These are phyloP conservation scores for Cephalotrichum gorgonifer DNA, from an alignment of 2,329 filamentous ascomycete genomes.

Conservation along the genomic window DNA sequence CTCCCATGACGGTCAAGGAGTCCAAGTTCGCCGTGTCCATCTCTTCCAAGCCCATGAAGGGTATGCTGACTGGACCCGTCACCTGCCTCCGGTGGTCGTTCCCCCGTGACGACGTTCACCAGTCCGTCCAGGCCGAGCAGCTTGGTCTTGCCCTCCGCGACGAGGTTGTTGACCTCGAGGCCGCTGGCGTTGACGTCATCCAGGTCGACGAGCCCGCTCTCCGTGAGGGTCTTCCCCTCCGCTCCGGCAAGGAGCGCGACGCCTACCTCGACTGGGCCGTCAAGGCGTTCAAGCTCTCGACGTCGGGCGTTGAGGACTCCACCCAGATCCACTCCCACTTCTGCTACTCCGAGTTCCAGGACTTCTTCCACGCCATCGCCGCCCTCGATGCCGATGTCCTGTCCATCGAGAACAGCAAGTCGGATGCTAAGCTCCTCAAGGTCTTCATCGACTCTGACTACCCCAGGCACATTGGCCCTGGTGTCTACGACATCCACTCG, in stretches of 20 bases:
- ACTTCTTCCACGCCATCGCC: constrained; percentile 99
- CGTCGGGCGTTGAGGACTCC: constrained; percentile 83
- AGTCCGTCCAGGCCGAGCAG: constrained; percentile 98
- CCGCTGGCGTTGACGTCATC: constrained; percentile 93
- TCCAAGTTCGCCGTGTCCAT: constrained; percentile 96
- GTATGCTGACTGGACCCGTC: constrained; percentile 98
- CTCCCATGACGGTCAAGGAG: constrained; percentile 99
- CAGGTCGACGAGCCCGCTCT: constrained; percentile 99
- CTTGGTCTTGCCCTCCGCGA: constrained; percentile 96
- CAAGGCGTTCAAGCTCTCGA: constrained; percentile 93
- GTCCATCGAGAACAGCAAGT: constrained; percentile 99
- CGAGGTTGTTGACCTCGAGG: constrained; percentile 96
- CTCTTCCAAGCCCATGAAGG: constrained; percentile 99
- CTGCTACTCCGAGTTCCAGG: constrained; percentile 99
- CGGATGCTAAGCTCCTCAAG: constrained; percentile 95
- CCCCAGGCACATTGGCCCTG: constrained; percentile 95
- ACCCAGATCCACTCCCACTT: constrained; percentile 99
- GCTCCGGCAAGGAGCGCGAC: constrained; percentile 85
- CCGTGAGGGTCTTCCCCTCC: constrained; percentile 97
- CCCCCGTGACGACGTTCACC: constrained; percentile 98
- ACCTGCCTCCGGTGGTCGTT: constrained; percentile 99
- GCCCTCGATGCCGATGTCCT: constrained; percentile 96
- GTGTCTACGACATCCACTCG: constrained; percentile 99
- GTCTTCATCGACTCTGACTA: constrained; percentile 97
- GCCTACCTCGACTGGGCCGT: constrained; percentile 97